Evolutionary conservation across 805 yeast genomes (phyloP).

Genomic region (Groenewaldozyma salmanticensis): DNA sequence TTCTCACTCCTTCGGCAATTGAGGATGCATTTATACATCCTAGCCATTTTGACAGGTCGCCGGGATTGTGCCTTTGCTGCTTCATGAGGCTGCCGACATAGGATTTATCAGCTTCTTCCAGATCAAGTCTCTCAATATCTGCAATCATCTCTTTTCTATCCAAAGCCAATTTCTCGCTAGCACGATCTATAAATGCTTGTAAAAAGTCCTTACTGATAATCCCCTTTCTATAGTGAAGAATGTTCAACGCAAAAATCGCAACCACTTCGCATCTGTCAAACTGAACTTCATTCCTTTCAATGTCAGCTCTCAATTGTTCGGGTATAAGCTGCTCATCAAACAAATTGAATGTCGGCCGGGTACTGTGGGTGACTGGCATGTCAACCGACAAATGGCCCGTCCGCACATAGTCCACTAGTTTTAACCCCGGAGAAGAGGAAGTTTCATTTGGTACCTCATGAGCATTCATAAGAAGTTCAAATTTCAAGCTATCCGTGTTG

Average conservation of each 20-base stretch:
- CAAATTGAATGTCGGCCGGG: conserved; percentile 1
- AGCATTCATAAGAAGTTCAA: too few species aligned
- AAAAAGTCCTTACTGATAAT: neutral
- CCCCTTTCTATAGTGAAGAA: conserved; percentile 1
- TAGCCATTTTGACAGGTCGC: conserved; percentile 13
- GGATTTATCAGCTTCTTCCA: neutral
- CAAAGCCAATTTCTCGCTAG: neutral
- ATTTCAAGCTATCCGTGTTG: too few species aligned
- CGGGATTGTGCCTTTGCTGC: conserved; percentile 8
- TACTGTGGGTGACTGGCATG: conserved; percentile 1
- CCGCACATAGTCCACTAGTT: conserved; percentile 10
- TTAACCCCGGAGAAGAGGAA: conserved; percentile 2
- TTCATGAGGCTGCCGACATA: conserved; percentile 3
- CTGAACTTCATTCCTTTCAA: neutral
- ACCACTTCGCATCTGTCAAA: conserved; percentile 7
- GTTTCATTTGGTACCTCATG: neutral
- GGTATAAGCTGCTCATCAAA: conserved; percentile 3
- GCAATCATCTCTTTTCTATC: neutral
- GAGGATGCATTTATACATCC: conserved; percentile 12
- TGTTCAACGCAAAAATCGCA: conserved; percentile 7
- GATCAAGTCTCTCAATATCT: conserved; percentile 1
- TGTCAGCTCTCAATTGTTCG: neutral
- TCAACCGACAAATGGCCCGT: conserved; percentile 2
- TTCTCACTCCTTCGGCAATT: conserved; percentile 14
- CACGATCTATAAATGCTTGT: neutral